Base-by-base conservation (phyloP, 768 basidiomycete species). In the Mycena belliarum region DNA sequence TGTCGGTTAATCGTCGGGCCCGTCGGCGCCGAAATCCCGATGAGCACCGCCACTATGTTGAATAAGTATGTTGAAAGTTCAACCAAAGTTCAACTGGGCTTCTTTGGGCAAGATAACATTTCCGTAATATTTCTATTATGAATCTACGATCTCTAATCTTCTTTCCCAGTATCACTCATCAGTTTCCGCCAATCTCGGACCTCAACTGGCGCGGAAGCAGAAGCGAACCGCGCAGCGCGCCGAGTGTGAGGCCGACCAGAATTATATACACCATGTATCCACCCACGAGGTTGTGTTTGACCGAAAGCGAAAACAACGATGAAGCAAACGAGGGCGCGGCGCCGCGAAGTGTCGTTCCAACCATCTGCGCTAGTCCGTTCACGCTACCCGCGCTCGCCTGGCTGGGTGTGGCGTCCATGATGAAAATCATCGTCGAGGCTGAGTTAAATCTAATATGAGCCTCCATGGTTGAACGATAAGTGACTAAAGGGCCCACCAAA, bases 301-400 rank as follows among this genome's bases (percentile, higher is more conserved):
- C 40, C 4, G 60, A 61, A 6, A 52, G 40, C 40, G 60, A 49
- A 46, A 61, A 61, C 4, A 61, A 21, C 1, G 60, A 56, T 2
- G 53, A 51, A 12, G 55, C 55, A 21, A 61, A 21, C 6, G 49
- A 41, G 2, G 60, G 60, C n/a, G 60, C 60, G 29, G 46, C 6
- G 8, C 40, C 29, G 35, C 60, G 54, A 11, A 57, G 18, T 14
- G 24, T 25, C 6, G 55, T 49, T n/a, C 33, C 49, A 4, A 52
- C 37, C 37, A 49, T 61, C 32, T 48, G 52, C 38, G 55, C 33
- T 3, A 61, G 42, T 10, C 60, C 60, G 9, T 23, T 46, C 21
- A 57, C 49, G 28, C 40, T 38, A 4, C 55, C 54, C 2, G 47
- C 20, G 20, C 35, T 57, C 21, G 42, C 29, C 6, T 10, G 21